phyloP scores from a whole-genome alignment of 2,329 filamentous ascomycete species.

The Epichloe typhina region DNA sequence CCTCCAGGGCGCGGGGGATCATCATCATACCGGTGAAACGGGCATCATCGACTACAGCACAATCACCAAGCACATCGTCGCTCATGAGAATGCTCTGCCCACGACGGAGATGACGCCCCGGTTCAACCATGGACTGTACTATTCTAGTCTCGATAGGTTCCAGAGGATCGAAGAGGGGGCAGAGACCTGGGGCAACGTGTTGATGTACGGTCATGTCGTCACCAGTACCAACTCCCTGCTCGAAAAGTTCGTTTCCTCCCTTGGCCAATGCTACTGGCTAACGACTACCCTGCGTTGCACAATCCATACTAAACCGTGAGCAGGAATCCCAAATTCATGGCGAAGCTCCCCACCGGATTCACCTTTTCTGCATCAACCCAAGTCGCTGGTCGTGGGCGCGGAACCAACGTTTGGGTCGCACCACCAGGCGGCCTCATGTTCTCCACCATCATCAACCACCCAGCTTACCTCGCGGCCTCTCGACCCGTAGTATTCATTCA shows the following conservation, averaged over 20 bases:
- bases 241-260: slow-evolving; percentile 51
- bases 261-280: no score
- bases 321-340: slow-evolving; percentile 66
- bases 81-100: slow-evolving; percentile 57
- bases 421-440: slow-evolving; percentile 79
- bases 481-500: slow-evolving; percentile 88
- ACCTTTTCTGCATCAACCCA: slow-evolving; percentile 80
- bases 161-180: slow-evolving; percentile 41
- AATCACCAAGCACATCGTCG: slow-evolving; percentile 58
- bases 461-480: slow-evolving; percentile 53
- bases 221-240: slow-evolving; percentile 90
- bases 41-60: slow-evolving; percentile 63
- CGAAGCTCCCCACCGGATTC: slow-evolving; percentile 70
- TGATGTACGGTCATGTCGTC: slow-evolving; percentile 84
- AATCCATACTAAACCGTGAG: background rate
- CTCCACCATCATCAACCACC: slow-evolving; percentile 70
- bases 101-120: slow-evolving; percentile 62
- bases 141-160: slow-evolving; percentile 55
- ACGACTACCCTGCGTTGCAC: no score
- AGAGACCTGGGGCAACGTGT: slow-evolving; percentile 56
- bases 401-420: slow-evolving; percentile 88
- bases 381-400: slow-evolving; percentile 75
- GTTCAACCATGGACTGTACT: slow-evolving; percentile 77
- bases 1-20: slow-evolving; percentile 24
- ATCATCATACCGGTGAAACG: slow-evolving; percentile 24